Conservation (phyloP, 805 yeast species). For the Wickerhamiella allomyrinae region DNA sequence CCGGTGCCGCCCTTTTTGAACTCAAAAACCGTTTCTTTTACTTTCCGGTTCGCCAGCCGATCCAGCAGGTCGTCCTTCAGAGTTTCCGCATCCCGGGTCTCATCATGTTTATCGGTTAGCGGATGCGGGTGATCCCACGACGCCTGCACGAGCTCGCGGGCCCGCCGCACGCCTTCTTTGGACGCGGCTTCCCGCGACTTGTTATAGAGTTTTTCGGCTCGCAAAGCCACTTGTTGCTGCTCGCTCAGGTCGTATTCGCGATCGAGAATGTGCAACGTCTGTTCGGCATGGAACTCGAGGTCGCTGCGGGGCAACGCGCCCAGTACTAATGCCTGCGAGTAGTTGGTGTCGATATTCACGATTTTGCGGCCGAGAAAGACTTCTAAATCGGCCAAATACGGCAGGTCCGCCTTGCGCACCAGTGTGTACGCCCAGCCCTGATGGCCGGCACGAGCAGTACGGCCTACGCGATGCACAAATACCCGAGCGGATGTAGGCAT, state of each 20-base stretch:
- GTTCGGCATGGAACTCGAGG: slow-evolving; percentile 59
- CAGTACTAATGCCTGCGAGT: slow-evolving; percentile 60
- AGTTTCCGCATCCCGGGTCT: slow-evolving; percentile 37
- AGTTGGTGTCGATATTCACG: slow-evolving; percentile 43
- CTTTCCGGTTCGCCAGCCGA: slow-evolving; percentile 49
- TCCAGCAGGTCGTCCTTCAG: slow-evolving; percentile 70
- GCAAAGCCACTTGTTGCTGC: slow-evolving; percentile 54
- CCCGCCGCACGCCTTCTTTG: slow-evolving; percentile 66
- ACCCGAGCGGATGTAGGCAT: slow-evolving; percentile 87
- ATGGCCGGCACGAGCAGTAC: slow-evolving; percentile 99
- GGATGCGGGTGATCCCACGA: slow-evolving; percentile 80
- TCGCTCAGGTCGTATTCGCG: slow-evolving; percentile 55
- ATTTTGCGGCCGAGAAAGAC: slow-evolving; percentile 76
- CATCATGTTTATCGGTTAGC: slow-evolving; percentile 30
- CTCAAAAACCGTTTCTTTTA: slow-evolving; percentile 90
- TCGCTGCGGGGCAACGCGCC: slow-evolving; percentile 69
- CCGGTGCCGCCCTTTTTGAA: slow-evolving; percentile 40
- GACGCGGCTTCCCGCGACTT: slow-evolving; percentile 83
- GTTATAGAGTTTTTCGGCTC: slow-evolving; percentile 79
- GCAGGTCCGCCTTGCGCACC: slow-evolving; percentile 70
- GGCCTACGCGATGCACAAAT: slow-evolving; percentile 93
- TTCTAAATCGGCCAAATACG: slow-evolving; percentile 82
- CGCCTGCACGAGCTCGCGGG: slow-evolving; percentile 51
- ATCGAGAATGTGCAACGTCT: slow-evolving; percentile 44
- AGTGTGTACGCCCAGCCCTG: slow-evolving; percentile 95